Evolutionary conservation across 805 yeast genomes (phyloP).

Genomic region (Candida michaelii): DNA sequence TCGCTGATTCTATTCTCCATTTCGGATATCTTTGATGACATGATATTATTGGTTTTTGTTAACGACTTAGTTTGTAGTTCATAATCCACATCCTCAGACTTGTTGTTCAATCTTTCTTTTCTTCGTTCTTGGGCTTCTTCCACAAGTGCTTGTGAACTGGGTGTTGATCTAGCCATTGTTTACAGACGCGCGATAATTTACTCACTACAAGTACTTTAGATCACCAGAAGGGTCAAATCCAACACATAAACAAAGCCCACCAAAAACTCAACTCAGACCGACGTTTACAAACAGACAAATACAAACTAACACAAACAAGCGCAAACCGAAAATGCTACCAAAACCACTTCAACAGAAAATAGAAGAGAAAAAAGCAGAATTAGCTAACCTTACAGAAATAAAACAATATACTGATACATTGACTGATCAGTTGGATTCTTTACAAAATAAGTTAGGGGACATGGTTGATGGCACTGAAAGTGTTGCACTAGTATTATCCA

Average conservation of each 20-base stretch:
- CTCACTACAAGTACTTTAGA: neutral
- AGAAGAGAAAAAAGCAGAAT: constrained; percentile 50
- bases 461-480: constrained; percentile 60
- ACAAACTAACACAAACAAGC: neutral
- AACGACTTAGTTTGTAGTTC: constrained; percentile 46
- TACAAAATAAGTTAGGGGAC: constrained; percentile 48
- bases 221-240: no score
- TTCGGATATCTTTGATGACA: constrained; percentile 50
- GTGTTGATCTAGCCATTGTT: constrained; percentile 22
- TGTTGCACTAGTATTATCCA: constrained; percentile 56
- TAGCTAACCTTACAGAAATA: constrained; percentile 49
- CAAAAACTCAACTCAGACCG: no score
- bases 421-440: constrained; percentile 46
- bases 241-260: neutral
- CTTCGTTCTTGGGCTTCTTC: constrained; percentile 14
- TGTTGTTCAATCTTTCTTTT: neutral
- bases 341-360: constrained; percentile 25
- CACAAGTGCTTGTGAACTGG: constrained; percentile 17
- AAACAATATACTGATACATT: constrained; percentile 46
- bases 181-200: constrained; percentile 7
- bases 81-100: neutral
- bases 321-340: constrained; percentile 3
- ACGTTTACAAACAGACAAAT: no score
- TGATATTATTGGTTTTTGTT: constrained; percentile 56
- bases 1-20: constrained; percentile 53